Percentiles rank a stretch among this genome's conserved stretches.
phyloP scores from a whole-genome alignment of 139 green algal genomes.

The Penium margaritaceum region DNA sequence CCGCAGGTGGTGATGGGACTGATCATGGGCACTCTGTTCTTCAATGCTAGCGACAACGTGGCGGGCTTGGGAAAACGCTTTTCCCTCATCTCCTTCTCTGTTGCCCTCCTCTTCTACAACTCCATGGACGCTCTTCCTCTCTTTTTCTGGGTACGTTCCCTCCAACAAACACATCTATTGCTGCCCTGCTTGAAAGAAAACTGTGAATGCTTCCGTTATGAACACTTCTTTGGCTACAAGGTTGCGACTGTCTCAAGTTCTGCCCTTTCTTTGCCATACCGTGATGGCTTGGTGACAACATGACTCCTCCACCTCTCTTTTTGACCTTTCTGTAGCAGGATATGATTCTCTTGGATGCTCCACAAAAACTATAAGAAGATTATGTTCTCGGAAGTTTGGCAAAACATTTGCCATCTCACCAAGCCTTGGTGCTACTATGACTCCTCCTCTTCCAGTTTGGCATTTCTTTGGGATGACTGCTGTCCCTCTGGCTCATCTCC shows the following conservation, averaged over 20 bases:
- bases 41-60: background rate
- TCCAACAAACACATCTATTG: too few species aligned
- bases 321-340: background rate
- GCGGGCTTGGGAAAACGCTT: conserved; percentile 9
- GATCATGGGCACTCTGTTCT: conserved; percentile 32
- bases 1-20: conserved; percentile 35
- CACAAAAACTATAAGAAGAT: background rate
- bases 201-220: too few species aligned
- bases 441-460: background rate
- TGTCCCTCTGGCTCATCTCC: background rate
- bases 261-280: background rate
- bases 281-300: background rate
- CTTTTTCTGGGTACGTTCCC: conserved; percentile 33
- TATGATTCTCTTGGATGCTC: background rate
- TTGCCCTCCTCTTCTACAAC: conserved; percentile 44
- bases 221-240: too few species aligned
- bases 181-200: too few species aligned
- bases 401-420: too few species aligned
- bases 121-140: conserved; percentile 45
- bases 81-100: conserved; percentile 34
- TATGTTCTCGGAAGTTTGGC: too few species aligned
- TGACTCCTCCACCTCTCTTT: background rate
- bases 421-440: too few species aligned
- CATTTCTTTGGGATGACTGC: background rate
- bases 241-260: too few species aligned